Evolutionary conservation across 257 asterid genomes (phyloP), one percentile per base, ranked within the genome.

Genomic region (Fraxinus quadrangulata): DNA sequence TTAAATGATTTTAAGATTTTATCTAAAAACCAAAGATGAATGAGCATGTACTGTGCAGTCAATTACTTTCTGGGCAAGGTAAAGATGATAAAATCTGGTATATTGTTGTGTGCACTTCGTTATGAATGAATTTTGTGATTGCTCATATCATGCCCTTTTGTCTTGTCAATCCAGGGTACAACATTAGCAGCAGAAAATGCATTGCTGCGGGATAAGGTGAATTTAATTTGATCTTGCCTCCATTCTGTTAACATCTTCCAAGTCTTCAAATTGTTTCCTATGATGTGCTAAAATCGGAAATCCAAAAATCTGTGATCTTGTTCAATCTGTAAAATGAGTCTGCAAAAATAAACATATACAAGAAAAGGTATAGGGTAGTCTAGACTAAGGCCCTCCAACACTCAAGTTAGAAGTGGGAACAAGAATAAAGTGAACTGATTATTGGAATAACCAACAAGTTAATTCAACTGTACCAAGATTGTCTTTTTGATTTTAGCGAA

Each of bases 121-220:
- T 54, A n/a, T 1, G 12, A 54, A 54, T n/a, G 11, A 19, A 54
- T 54, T 21, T 34, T 24, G 3, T 21, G 30, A 31, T 21, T 67
- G 36, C 34, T 37, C 65, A 11, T 40, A 21, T 66, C 23, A 42
- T 42, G 9, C 45, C 30, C 24, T 75, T 70, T 59, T 37, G 78
- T 67, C 56, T 71, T 5, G 71, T n/a, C 51, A 2, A 33, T 14
- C 19, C 76, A 42, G 98, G 99, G 83, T 59, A 88, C 85, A 77
- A 86, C 86, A 79, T 88, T 95, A 66, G 84, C 89, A 28, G 92
- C 97, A 78, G 99, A 95, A 85, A 93, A 95, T 82, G 87, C 89
- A 31, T 67, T 79, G 82, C 85, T 95, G 67, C 33, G 73, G 78
- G 92, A 87, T 76, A 93, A 93, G 99, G 99, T 95, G 67, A 51